Evolutionary conservation across 2,329 filamentous ascomycete genomes (phyloP).

Genomic region (Cordyceps cicadae): DNA sequence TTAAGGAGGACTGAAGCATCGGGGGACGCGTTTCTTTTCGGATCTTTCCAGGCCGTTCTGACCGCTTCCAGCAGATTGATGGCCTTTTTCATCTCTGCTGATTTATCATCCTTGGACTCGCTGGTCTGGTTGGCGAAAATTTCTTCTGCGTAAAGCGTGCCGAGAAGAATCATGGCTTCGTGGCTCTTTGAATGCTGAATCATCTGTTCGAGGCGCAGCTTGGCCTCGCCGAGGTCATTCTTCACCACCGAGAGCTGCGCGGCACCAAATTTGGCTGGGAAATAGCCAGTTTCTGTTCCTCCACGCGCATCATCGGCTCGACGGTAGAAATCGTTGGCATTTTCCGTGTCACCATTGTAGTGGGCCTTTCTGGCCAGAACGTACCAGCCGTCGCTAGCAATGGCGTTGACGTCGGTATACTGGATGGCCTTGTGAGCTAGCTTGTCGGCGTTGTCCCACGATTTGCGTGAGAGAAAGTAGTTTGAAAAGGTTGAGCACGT

Average conservation of each 20-base stretch:
- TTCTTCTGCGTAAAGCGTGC: conserved; percentile 88
- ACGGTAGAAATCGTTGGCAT: conserved; percentile 78
- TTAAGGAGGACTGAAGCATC: conserved; percentile 88
- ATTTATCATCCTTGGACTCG: conserved; percentile 77
- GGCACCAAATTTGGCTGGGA: conserved; percentile 89
- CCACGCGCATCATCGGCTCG: conserved; percentile 87
- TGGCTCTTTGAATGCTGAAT: conserved; percentile 74
- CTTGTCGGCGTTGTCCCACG: conserved; percentile 71
- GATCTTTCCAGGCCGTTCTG: conserved; percentile 82
- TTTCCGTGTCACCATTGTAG: conserved; percentile 64
- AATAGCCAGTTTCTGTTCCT: conserved; percentile 79
- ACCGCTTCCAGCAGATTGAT: conserved; percentile 77
- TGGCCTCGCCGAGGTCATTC: conserved; percentile 82
- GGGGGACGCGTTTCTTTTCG: conserved; percentile 71
- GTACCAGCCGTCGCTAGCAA: conserved; percentile 97
- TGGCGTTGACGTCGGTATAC: conserved; percentile 89
- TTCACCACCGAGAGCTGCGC: conserved; percentile 82
- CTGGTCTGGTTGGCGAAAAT: conserved; percentile 70
- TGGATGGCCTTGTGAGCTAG: conserved; percentile 91
- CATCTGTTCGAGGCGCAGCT: conserved; percentile 89
- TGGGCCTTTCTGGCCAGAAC: conserved; percentile 87
- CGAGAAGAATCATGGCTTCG: conserved; percentile 87
- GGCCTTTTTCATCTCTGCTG: conserved; percentile 76
- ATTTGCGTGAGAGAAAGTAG: conserved; percentile 81
- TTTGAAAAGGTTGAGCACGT: conserved; percentile 84